Evolutionary conservation across 139 green algal genomes (phyloP), one percentile per base, ranked within the genome.

Genomic region (Trebouxia sp.): DNA sequence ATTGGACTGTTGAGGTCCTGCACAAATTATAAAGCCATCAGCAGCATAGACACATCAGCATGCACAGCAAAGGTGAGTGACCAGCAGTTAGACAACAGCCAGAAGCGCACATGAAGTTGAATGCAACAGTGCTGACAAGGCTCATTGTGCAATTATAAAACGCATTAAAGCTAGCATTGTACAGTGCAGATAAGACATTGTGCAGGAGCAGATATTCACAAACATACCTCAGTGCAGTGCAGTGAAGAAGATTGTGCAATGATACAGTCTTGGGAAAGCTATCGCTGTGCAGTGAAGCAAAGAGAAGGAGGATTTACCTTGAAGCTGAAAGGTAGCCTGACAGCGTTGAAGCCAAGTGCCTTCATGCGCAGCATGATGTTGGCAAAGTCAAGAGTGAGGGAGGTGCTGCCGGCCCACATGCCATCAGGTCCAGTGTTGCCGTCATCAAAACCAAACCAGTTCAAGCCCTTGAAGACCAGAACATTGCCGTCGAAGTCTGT

Each of bases 291-390:
- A n/a, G n/a, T n/a, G 50, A 10, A 22, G 50, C 50, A 58, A 22
- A 17, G 1, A 6, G 50, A 17, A 28, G 50, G 3, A 22, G 2
- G 26, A 28, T 22, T 41, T 35, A 77, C 81, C 35, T 85, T 75
- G 45, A 88, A 88, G 41, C 56, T 78, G 72, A 92, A 92, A 7
- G 88, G 87, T 35, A 92, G 75, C 12, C 88, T 76, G 11, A 92
- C 79, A 51, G 88, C 83, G 47, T 92, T 92, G 83, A 91, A 92
- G 32, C 88, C 88, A 48, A 92, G 83, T 24, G 89, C 76, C 79
- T 91, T 89, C 70, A 89, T 87, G 51, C 87, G 83, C 28, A 84
- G 83, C 37, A 92, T 79, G 32, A 91, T 84, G 45, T 79, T 87
- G 28, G 76, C 75, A 83, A 91, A 88, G 38, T 88, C 84, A 26